A percentile compares a stretch with the other conserved stretches of the same genome.
phyloP scores from a whole-genome alignment of 1,139 yeast species.

The Diutina sp. region DNA sequence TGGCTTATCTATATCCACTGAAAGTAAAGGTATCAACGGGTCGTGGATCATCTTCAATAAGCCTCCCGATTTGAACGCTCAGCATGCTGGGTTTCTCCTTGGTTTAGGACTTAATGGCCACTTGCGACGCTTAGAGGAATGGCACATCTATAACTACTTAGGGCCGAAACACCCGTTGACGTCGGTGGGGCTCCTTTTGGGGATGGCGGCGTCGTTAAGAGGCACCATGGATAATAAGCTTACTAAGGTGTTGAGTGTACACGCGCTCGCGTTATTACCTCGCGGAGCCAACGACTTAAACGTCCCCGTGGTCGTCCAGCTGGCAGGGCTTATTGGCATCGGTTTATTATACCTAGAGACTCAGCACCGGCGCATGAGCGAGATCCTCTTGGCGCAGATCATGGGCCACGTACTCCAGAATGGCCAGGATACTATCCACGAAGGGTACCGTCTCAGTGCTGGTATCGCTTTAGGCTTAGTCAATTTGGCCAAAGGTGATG shows the following conservation, averaged over 20 bases:
- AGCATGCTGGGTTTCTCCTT: slow-evolving; percentile 89
- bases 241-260: slow-evolving; percentile 86
- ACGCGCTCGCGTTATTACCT: slow-evolving; percentile 84
- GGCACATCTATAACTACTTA: slow-evolving; percentile 91
- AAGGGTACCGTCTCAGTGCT: slow-evolving; percentile 78
- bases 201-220: slow-evolving; percentile 81
- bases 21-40: slow-evolving; percentile 65
- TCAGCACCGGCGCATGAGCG: slow-evolving; percentile 82
- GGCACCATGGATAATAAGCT: slow-evolving; percentile 81
- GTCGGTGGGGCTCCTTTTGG: slow-evolving; percentile 76
- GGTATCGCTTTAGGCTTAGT: slow-evolving; percentile 83
- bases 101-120: slow-evolving; percentile 93
- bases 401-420: slow-evolving; percentile 43
- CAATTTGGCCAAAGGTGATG: slow-evolving; percentile 71
- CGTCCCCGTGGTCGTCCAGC: slow-evolving; percentile 72
- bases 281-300: slow-evolving; percentile 84
- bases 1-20: slow-evolving; percentile 65
- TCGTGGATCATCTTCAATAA: slow-evolving; percentile 88
- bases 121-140: slow-evolving; percentile 70
- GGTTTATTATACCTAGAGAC: slow-evolving; percentile 73
- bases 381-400: slow-evolving; percentile 58
- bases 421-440: slow-evolving; percentile 48
- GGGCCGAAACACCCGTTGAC: slow-evolving; percentile 84
- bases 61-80: slow-evolving; percentile 59
- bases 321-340: slow-evolving; percentile 85